Evolutionary conservation across 805 yeast species (phyloP).

Genomic region (Starmerella etchellsii): DNA sequence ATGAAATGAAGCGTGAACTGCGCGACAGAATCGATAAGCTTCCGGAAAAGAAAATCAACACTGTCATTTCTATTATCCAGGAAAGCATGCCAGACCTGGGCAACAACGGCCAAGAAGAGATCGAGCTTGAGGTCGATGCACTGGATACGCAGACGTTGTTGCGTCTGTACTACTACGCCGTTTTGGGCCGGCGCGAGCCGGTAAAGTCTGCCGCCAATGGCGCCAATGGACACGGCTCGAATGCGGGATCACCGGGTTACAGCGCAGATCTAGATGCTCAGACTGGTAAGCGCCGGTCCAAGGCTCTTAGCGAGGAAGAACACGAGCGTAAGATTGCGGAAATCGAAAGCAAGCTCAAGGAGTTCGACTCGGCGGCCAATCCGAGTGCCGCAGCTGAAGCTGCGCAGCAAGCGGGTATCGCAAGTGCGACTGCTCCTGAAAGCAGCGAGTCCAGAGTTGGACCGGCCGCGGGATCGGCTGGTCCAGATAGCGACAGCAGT

Average conservation of each 20-base stretch:
- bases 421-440: too few relatives aligned
- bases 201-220: conserved; percentile 8
- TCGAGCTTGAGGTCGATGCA: conserved; percentile 90
- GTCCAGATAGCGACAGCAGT: conserved; percentile 21
- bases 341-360: conserved; percentile 62
- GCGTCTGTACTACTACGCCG: conserved; percentile 74
- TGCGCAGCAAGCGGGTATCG: neutral
- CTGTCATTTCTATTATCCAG: conserved; percentile 72
- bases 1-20: conserved; percentile 92
- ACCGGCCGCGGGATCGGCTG: conserved; percentile 17
- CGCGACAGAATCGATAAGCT: conserved; percentile 65
- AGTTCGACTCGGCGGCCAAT: conserved; percentile 36
- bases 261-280: conserved; percentile 1
- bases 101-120: conserved; percentile 65
- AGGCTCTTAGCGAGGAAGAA: conserved; percentile 52
- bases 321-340: conserved; percentile 55
- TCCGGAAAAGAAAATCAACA: conserved; percentile 68
- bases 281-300: conserved; percentile 35
- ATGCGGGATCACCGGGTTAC: conserved; percentile 2
- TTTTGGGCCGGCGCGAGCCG: conserved; percentile 25
- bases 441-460: too few relatives aligned
- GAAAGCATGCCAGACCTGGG: conserved; percentile 55
- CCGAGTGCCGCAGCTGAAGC: neutral
- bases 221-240: neutral
- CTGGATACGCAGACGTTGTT: conserved; percentile 72